Base-by-base conservation (phyloP, 2,329 filamentous ascomycete genomes). In the Pseudocercospora crystallina region DNA sequence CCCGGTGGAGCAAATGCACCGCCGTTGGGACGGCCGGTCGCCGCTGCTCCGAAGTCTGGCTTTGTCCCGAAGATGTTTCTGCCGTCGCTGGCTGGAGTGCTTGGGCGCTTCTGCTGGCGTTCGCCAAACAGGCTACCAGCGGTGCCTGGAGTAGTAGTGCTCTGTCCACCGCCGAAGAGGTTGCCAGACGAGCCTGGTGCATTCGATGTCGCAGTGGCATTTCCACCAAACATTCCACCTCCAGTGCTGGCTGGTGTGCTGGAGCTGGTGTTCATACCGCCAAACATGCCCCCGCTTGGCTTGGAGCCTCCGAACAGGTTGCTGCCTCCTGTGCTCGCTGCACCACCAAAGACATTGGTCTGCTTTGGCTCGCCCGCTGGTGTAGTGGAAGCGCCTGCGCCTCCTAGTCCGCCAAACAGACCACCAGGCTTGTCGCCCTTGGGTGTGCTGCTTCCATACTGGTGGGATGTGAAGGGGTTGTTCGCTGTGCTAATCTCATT, bases 361-460 rank as follows among this genome's bases (percentile, higher is more conserved):
- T 54, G 53, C 45, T 60, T 60, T 3, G 58, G 58, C 37, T 60
- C 58, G 26, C 58, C 58, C 26, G 53, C 53, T 10, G 58, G 58
- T 12, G 58, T 60, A 7, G 58, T 60, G 11, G 53, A 56, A 35
- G 56, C 51, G 32, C 48, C 55, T 14, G 54, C 48, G 47, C 52
- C 54, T 11, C 45, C 47, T 17, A 46, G 43, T 14, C 41, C 44
- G 9, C 54, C 51, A 33, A 58, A 56, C 5, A 54, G 35, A 33
- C 50, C 47, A 13, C 47, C 47, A 11, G 53, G 56, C 26, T 51
- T 55, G 33, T 51, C 53, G 26, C 47, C 51, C 29, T 56, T 51
- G 11, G 58, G 58, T 40, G 58, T 60, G 47, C 50, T 56, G 37
- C 47, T 51, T 20, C 58, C 57, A 42, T 49, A 54, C 14, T 44